A percentile compares a stretch with the other conserved stretches of the same genome.
phyloP scores from a whole-genome alignment of 2,329 filamentous ascomycete species.

The Cladophialophora carrionii region DNA sequence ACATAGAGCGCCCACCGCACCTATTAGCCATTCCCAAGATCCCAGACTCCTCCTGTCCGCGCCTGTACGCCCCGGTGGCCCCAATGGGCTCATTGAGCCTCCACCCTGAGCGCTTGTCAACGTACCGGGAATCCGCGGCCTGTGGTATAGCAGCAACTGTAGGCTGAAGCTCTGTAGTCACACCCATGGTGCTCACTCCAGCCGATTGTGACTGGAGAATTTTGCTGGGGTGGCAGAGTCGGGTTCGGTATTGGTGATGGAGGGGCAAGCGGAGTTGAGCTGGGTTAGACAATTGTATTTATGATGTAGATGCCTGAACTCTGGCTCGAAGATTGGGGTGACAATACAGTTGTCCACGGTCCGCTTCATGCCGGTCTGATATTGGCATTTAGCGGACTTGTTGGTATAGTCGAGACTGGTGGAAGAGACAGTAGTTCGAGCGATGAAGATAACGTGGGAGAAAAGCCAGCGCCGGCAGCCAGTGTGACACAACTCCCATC shows the following conservation, averaged over 20 bases:
- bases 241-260: not conserved
- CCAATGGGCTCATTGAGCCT: not conserved
- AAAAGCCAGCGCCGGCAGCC: not conserved
- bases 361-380: not conserved
- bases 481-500: slow-evolving; percentile 4
- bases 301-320: not conserved
- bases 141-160: slow-evolving; percentile 4
- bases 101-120: not conserved
- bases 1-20: slow-evolving; percentile 2
- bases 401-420: not conserved
- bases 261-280: not conserved
- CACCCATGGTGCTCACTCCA: slow-evolving; percentile 10
- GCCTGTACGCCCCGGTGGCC: slow-evolving; percentile 1
- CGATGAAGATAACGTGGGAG: not conserved
- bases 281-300: not conserved
- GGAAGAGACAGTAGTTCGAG: not conserved
- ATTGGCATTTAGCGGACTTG: not conserved
- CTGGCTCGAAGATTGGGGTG: not conserved
- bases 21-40: not conserved
- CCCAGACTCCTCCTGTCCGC: slow-evolving; percentile 1
- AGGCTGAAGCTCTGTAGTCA: slow-evolving; percentile 10
- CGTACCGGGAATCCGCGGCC: slow-evolving; percentile 3
- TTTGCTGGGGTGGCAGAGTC: not conserved
- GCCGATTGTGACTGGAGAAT: not conserved
- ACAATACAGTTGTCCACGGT: not conserved